Evolutionary conservation across 78 protist genomes (phyloP).

Genomic region (Capsaspora owczarzaki): DNA sequence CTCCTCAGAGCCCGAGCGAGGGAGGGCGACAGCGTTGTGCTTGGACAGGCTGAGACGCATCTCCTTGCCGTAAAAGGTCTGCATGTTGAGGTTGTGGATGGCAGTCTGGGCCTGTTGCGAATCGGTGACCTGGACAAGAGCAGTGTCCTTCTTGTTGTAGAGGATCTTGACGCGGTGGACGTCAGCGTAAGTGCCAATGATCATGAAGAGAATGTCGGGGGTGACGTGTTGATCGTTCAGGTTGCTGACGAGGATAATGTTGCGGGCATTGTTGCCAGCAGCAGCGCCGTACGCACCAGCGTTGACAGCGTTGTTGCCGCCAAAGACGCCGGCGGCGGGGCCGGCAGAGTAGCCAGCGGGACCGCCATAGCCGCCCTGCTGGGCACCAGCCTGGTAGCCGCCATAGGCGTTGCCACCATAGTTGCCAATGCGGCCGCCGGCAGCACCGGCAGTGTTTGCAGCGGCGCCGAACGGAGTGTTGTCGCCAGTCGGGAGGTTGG

Average conservation of each 20-base stretch:
- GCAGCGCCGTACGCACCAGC: not conserved
- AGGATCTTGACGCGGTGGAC: conserved; percentile 67
- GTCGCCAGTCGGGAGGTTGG: conserved; percentile 4
- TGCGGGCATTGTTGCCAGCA: not conserved
- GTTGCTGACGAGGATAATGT: not conserved
- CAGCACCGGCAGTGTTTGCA: no score
- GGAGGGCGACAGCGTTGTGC: not conserved
- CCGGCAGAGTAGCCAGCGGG: not conserved
- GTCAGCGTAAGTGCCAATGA: conserved; percentile 72
- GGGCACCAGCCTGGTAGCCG: not conserved
- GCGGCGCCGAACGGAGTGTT: conserved; percentile 1
- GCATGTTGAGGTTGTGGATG: conserved; percentile 33
- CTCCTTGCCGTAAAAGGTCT: not conserved
- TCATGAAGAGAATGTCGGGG: conserved; percentile 59
- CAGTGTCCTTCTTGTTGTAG: conserved; percentile 61
- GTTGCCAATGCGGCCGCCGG: not conserved
- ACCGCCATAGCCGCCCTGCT: not conserved
- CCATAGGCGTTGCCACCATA: not conserved
- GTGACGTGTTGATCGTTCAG: conserved; percentile 16
- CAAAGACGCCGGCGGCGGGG: not conserved
- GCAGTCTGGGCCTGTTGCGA: conserved; percentile 56
- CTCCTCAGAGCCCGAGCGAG: no score
- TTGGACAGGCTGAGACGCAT: not conserved
- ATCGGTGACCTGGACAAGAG: conserved; percentile 53
- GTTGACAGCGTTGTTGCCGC: not conserved